phyloP scores from a whole-genome alignment of 225 moss, liverwort and hornwort genomes.

The Sphagnum tenellum region DNA sequence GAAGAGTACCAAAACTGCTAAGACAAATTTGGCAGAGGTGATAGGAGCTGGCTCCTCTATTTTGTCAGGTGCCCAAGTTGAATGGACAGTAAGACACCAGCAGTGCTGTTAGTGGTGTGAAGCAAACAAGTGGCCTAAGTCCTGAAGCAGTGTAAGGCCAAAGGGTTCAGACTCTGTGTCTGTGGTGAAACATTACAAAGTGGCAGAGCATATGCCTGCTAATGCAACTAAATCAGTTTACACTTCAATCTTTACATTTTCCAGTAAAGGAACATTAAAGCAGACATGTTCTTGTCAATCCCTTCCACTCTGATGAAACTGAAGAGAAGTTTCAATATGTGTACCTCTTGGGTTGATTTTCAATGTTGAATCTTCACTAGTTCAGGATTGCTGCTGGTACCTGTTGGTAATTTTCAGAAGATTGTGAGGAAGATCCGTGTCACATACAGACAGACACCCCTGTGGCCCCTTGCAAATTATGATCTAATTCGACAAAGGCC shows the following conservation, averaged over 20 bases:
- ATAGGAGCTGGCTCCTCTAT: constrained; percentile 4
- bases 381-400: no score
- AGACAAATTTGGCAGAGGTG: constrained; percentile 14
- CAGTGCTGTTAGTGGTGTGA: constrained; percentile 4
- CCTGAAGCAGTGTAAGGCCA: constrained; percentile 38
- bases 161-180: constrained; percentile 89
- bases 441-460: no score
- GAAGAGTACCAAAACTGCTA: constrained; percentile 47
- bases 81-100: constrained; percentile 12
- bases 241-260: constrained; percentile 93
- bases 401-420: no score
- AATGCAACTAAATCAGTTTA: constrained; percentile 84
- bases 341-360: no score
- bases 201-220: constrained; percentile 60
- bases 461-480: no score
- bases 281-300: constrained; percentile 98
- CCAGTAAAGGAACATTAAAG: constrained; percentile 68
- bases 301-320: constrained; percentile 91
- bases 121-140: constrained; percentile 41
- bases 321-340: constrained; percentile 2
- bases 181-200: constrained; percentile 69
- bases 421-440: no score
- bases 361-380: no score
- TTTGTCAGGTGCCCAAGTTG: no score
- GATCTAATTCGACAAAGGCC: no score